phyloP scores from a whole-genome alignment of 345 rosid genomes.

The Anastatica hierochuntica region DNA sequence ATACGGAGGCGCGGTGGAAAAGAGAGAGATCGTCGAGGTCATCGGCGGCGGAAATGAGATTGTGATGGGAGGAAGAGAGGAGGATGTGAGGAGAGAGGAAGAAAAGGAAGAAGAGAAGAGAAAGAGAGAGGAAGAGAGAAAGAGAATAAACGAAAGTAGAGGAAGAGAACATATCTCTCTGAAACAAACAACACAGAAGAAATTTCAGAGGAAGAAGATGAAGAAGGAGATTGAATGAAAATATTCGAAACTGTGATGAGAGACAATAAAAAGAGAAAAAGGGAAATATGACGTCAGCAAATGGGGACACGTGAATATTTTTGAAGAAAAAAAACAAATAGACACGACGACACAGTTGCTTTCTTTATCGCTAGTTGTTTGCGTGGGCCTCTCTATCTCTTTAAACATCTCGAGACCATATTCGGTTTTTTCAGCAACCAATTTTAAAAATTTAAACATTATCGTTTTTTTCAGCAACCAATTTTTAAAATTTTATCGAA shows the following conservation, averaged over 20 bases:
- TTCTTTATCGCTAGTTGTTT: conserved; percentile 7
- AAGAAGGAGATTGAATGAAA: not conserved
- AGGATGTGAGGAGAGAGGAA: conserved; percentile 45
- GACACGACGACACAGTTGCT: too few species aligned
- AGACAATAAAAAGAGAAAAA: not conserved
- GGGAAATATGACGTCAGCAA: conserved; percentile 24
- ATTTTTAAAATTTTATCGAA: too few species aligned
- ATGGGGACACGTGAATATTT: conserved; percentile 19
- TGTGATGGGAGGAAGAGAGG: conserved; percentile 36
- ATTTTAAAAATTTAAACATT: not conserved
- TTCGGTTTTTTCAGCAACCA: conserved; percentile 12
- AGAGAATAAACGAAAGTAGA: conserved; percentile 39
- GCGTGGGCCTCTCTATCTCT: conserved; percentile 1
- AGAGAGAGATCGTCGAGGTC: conserved; percentile 53
- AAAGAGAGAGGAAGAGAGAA: conserved; percentile 44
- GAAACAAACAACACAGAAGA: conserved; percentile 2
- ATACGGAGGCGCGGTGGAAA: conserved; percentile 44
- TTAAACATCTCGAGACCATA: conserved; percentile 1
- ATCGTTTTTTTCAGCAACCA: too few species aligned
- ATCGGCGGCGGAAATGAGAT: conserved; percentile 30
- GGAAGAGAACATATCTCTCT: conserved; percentile 50
- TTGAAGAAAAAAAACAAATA: too few species aligned
- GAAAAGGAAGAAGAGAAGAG: conserved; percentile 34
- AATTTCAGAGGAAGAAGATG: conserved; percentile 2
- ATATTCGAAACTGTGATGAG: not conserved